A percentile compares a stretch with the other conserved stretches of the same genome.
These are phyloP conservation scores for Dictyostelium purpureum DNA, from an alignment of 78 protist species.

Conservation along the genomic window DNA sequence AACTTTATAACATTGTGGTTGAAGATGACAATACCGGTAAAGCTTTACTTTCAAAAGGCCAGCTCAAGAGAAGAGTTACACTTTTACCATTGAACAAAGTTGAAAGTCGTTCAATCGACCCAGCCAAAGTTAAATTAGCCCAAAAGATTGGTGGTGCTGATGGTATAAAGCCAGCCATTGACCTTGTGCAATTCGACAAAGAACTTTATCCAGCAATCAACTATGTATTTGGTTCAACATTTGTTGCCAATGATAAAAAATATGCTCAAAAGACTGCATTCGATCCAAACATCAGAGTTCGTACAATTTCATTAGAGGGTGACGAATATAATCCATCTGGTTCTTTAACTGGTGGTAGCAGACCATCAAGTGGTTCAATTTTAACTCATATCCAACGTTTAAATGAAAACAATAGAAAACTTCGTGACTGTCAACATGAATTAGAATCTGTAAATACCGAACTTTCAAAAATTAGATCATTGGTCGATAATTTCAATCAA, in stretches of 20 bases:
- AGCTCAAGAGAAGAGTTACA: conserved; percentile 91
- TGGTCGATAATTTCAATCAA: background rate
- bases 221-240: conserved; percentile 95
- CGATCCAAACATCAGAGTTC: conserved; percentile 36
- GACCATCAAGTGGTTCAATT: conserved; percentile 22
- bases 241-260: conserved; percentile 90
- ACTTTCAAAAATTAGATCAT: conserved; percentile 3
- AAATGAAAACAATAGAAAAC: conserved; percentile 1
- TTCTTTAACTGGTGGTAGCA: conserved; percentile 95
- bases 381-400: conserved; percentile 67
- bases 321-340: conserved; percentile 98
- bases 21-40: conserved; percentile 91
- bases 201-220: conserved; percentile 92
- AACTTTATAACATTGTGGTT: conserved; percentile 95
- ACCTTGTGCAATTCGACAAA: conserved; percentile 85
- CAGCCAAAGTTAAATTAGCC: conserved; percentile 31
- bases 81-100: conserved; percentile 98
- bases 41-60: conserved; percentile 88
- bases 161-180: conserved; percentile 78
- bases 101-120: conserved; percentile 25
- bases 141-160: conserved; percentile 65
- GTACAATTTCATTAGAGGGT: conserved; percentile 98
- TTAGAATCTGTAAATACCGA: conserved; percentile 29
- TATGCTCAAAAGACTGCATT: conserved; percentile 87
- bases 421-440: background rate